Conservation (phyloP, 495 filamentous ascomycete genomes). For the Penicillium herquei region DNA sequence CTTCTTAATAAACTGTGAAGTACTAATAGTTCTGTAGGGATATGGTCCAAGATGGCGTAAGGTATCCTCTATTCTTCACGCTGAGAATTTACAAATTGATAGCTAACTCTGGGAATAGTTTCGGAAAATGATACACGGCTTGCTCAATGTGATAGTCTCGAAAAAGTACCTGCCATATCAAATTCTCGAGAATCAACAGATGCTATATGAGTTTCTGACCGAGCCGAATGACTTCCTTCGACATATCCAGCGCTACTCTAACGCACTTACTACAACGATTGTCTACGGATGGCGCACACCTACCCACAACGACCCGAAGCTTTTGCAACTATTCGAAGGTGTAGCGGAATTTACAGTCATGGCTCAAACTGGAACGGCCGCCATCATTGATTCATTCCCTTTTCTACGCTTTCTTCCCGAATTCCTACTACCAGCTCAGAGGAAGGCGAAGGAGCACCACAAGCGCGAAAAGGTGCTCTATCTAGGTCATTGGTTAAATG, state of each 20-base stretch:
- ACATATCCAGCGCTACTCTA: neutral
- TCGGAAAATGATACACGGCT: neutral
- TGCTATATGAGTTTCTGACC: neutral
- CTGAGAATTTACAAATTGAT: too few relatives aligned
- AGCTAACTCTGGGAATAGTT: neutral
- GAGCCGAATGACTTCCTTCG: neutral
- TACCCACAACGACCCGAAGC: conserved; percentile 22
- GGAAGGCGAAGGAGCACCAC: too few relatives aligned
- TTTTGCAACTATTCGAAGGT: conserved; percentile 51
- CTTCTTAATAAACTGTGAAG: neutral
- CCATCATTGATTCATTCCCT: conserved; percentile 35
- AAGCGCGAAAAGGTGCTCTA: too few relatives aligned
- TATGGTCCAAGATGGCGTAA: neutral
- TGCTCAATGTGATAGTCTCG: neutral
- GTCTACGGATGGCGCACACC: neutral
- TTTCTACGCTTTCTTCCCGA: conserved; percentile 27
- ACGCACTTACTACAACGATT: neutral
- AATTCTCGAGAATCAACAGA: neutral
- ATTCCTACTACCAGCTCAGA: conserved; percentile 12
- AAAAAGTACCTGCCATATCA: neutral
- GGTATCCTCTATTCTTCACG: neutral
- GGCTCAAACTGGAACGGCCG: conserved; percentile 22
- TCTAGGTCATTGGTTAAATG: too few relatives aligned
- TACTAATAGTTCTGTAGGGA: neutral
- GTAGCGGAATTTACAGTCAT: too few relatives aligned